Evolutionary conservation across 2,329 filamentous ascomycete species (phyloP).

Genomic region (Penicillium hesseltinei): DNA sequence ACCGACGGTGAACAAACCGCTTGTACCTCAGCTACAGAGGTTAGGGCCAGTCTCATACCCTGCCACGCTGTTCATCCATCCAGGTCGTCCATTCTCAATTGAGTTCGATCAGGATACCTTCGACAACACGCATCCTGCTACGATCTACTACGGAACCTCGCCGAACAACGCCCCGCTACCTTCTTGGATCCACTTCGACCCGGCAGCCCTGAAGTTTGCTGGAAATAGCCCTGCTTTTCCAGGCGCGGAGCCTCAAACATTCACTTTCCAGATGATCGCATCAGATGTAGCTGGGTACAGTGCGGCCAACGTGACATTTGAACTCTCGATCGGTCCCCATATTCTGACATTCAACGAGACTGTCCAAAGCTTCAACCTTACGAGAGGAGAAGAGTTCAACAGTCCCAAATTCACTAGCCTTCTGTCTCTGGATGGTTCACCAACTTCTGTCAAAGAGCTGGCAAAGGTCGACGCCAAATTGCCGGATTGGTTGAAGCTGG

Average conservation of each 20-base stretch:
- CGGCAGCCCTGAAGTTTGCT: constrained; percentile 61
- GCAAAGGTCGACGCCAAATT: constrained; percentile 52
- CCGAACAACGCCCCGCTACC: constrained; percentile 77
- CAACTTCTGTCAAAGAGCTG: constrained; percentile 52
- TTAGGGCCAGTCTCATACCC: constrained; percentile 40
- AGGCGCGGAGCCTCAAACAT: constrained; percentile 67
- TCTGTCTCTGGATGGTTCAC: constrained; percentile 59
- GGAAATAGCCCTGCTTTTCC: constrained; percentile 68
- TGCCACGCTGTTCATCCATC: constrained; percentile 39
- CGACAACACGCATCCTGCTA: constrained; percentile 52
- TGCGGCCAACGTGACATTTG: constrained; percentile 64
- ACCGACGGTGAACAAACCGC: constrained; percentile 34
- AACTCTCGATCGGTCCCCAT: constrained; percentile 69
- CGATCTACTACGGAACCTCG: constrained; percentile 73
- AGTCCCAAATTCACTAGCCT: constrained; percentile 53
- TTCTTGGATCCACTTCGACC: constrained; percentile 78
- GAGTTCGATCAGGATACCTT: constrained; percentile 70
- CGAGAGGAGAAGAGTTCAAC: constrained; percentile 50
- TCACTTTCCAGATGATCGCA: constrained; percentile 70
- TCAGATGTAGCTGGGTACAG: constrained; percentile 79
- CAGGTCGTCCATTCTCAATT: constrained; percentile 59
- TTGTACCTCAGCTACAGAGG: constrained; percentile 38
- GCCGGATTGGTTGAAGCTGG: constrained; percentile 69
- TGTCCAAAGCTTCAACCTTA: constrained; percentile 58
- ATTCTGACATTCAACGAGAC: constrained; percentile 64